Conservation (phyloP, 225 moss, liverwort and hornwort genomes). For the Pleurozium schreberi region DNA sequence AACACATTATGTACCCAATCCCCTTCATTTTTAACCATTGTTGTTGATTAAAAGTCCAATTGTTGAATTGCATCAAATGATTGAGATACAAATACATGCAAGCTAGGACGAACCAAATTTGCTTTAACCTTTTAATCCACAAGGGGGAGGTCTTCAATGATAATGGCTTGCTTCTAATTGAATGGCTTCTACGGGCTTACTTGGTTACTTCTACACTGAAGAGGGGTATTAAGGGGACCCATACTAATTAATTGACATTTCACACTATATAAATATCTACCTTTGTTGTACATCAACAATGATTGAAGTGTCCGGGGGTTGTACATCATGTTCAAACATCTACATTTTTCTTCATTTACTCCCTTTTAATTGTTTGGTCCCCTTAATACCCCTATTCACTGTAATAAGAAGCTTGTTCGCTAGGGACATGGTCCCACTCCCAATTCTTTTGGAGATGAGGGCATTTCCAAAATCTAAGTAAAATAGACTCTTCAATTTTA, state of each 20-base stretch:
- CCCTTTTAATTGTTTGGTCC: too few species aligned
- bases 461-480: neutral
- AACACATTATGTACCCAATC: too few species aligned
- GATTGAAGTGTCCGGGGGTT: too few species aligned
- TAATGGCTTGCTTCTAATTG: neutral
- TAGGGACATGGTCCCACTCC: rapidly evolving
- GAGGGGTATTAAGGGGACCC: too few species aligned
- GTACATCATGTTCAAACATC: too few species aligned
- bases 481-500: neutral
- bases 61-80: neutral
- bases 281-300: too few species aligned
- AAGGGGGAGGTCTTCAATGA: too few species aligned
- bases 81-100: neutral
- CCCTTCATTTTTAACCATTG: neutral
- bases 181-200: neutral
- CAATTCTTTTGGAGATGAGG: neutral
- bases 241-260: too few species aligned
- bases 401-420: rapidly evolving
- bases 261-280: too few species aligned
- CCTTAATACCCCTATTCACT: too few species aligned
- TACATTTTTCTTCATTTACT: too few species aligned
- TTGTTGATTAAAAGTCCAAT: neutral
- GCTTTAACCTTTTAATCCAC: neutral
- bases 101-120: neutral
- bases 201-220: neutral